Conservation (phyloP, 2,329 filamentous ascomycete genomes). For the Ceratocystiopsis minuta region DNA sequence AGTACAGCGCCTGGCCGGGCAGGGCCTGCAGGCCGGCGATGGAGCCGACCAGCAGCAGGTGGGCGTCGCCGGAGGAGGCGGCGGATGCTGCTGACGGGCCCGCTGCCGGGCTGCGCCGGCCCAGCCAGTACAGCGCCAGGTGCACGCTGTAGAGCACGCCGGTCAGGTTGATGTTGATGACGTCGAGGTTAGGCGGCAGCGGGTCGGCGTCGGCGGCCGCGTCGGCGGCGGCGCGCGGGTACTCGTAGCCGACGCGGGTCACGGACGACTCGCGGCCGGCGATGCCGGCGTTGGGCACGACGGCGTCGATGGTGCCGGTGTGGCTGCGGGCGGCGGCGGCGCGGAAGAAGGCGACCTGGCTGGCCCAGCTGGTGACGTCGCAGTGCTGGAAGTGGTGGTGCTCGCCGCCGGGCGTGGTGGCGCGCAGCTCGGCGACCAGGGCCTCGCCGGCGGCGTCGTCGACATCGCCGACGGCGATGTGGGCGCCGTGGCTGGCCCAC, state of each 20-base stretch:
- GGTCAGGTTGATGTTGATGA: constrained; percentile 42
- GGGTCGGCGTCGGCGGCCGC: constrained; percentile 21
- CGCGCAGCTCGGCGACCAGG: constrained; percentile 32
- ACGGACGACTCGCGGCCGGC: constrained; percentile 17
- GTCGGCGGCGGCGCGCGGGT: constrained; percentile 14
- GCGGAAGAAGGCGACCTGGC: constrained; percentile 44
- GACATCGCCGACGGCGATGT: constrained; percentile 46
- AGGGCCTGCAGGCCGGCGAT: constrained; percentile 33
- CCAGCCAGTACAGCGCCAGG: constrained; percentile 41
- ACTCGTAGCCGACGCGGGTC: constrained; percentile 23
- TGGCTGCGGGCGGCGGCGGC: constrained; percentile 34
- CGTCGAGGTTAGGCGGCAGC: constrained; percentile 29
- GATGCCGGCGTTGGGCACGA: constrained; percentile 50
- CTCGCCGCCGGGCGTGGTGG: constrained; percentile 21
- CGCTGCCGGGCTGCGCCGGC: constrained; percentile 19
- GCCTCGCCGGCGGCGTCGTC: constrained; percentile 33
- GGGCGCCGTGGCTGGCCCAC: constrained; percentile 37
- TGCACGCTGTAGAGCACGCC: constrained; percentile 47
- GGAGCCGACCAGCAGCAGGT: constrained; percentile 43
- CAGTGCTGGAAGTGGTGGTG: constrained; percentile 39
- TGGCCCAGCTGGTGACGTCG: constrained; percentile 47
- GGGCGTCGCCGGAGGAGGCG: constrained; percentile 28
- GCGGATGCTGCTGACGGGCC: constrained; percentile 8
- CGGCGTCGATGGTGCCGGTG: constrained; percentile 37
- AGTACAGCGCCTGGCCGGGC: constrained; percentile 31